A percentile compares a stretch with the other conserved stretches of the same genome.
phyloP scores from a whole-genome alignment of 2,329 filamentous ascomycete species.

The Calonectria hongkongensis region DNA sequence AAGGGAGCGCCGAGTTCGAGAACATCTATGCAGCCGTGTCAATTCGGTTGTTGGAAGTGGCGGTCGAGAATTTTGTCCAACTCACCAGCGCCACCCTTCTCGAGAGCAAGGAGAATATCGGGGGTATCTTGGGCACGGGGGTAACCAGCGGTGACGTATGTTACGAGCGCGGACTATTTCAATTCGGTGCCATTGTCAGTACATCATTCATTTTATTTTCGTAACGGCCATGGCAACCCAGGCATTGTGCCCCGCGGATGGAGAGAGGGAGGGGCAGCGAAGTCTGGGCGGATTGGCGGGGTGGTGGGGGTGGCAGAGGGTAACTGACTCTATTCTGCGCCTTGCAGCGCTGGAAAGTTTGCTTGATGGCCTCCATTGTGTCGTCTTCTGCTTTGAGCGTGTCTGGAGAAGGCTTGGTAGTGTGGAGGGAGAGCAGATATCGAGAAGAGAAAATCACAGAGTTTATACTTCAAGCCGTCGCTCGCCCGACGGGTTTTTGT shows the following conservation, averaged over 20 bases:
- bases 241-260: slow-evolving; percentile 49
- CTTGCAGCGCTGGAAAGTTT: slow-evolving; percentile 77
- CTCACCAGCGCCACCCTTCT: slow-evolving; percentile 92
- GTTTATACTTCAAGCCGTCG: slow-evolving; percentile 32
- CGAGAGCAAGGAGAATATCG: slow-evolving; percentile 89
- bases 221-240: slow-evolving; percentile 20
- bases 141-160: slow-evolving; percentile 96
- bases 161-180: slow-evolving; percentile 86
- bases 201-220: slow-evolving; percentile 22
- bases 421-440: slow-evolving; percentile 19
- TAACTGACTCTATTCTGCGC: slow-evolving; percentile 73
- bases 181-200: slow-evolving; percentile 46
- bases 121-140: slow-evolving; percentile 88
- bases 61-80: slow-evolving; percentile 39
- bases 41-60: slow-evolving; percentile 19
- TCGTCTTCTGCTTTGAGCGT: slow-evolving; percentile 28
- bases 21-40: slow-evolving; percentile 74
- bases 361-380: slow-evolving; percentile 74
- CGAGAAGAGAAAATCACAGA: slow-evolving; percentile 24
- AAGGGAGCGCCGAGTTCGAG: slow-evolving; percentile 98
- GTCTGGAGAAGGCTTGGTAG: slow-evolving; percentile 17
- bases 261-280: slow-evolving; percentile 53
- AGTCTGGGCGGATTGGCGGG: slow-evolving; percentile 29
- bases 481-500: slow-evolving; percentile 23
- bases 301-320: slow-evolving; percentile 30